A percentile compares a stretch with the other conserved stretches of the same genome.
Conservation (phyloP, 768 basidiomycete genomes). For the Russula emetica region DNA sequence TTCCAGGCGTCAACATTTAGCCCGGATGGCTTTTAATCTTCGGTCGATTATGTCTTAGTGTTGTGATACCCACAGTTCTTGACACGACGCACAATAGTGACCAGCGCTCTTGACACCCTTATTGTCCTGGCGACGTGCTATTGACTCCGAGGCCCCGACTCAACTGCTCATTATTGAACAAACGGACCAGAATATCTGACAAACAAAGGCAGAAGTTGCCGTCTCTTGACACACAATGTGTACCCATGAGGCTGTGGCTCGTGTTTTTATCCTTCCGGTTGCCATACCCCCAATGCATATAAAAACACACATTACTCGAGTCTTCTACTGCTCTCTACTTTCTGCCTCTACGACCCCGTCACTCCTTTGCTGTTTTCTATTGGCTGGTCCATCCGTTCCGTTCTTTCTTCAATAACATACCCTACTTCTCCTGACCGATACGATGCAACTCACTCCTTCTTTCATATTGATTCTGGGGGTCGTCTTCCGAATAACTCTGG, state of each 20-base stretch:
- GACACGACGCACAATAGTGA: background rate
- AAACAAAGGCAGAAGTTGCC: conserved; percentile 1
- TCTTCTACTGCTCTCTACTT: no score
- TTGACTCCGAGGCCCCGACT: background rate
- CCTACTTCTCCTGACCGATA: conserved; percentile 67
- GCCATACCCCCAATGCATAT: background rate
- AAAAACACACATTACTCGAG: background rate
- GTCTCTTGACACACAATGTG: background rate
- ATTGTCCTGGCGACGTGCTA: background rate
- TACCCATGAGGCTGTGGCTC: background rate
- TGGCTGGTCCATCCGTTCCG: conserved; percentile 16
- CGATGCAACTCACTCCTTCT: conserved; percentile 54
- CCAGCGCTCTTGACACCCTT: background rate
- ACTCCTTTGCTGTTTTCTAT: conserved; percentile 5
- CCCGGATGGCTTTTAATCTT: background rate
- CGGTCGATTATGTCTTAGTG: background rate
- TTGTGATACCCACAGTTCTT: background rate
- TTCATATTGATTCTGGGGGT: conserved; percentile 52
- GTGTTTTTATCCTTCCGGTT: conserved; percentile 1
- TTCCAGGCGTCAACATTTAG: background rate
- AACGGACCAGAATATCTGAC: background rate
- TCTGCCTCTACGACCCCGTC: background rate
- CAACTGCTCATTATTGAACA: no score
- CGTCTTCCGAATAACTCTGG: conserved; percentile 41
- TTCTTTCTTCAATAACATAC: conserved; percentile 40